These are phyloP conservation scores for Quercus dentata DNA, from an alignment of 306 rosid genomes.

Conservation along the genomic window DNA sequence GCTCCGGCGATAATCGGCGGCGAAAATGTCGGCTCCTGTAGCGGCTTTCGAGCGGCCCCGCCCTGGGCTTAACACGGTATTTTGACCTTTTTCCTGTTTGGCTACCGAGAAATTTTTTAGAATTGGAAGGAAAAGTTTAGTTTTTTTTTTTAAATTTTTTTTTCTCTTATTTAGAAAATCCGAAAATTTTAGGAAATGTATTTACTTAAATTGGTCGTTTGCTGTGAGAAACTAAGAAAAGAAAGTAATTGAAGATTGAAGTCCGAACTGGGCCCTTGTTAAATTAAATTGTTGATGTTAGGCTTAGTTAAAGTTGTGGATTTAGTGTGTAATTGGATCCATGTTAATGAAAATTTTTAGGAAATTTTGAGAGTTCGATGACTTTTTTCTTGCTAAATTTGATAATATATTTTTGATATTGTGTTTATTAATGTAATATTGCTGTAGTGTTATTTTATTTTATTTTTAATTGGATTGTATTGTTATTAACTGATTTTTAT, in stretches of 20 bases:
- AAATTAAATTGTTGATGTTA: neutral
- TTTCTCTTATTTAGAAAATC: neutral
- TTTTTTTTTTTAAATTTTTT: neutral
- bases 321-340: slow-evolving; percentile 8
- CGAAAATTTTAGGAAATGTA: neutral
- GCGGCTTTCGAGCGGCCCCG: slow-evolving; percentile 90
- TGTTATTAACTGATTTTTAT: neutral
- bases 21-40: slow-evolving; percentile 82
- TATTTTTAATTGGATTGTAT: neutral
- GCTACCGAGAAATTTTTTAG: slow-evolving; percentile 26
- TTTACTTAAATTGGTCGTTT: neutral
- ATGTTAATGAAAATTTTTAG: neutral
- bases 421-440: neutral
- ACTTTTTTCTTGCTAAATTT: neutral
- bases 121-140: neutral
- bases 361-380: neutral
- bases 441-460: neutral
- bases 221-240: neutral
- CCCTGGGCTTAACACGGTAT: slow-evolving; percentile 78
- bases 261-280: neutral
- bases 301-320: neutral
- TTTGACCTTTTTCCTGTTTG: slow-evolving; percentile 13
- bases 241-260: neutral
- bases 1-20: slow-evolving; percentile 29
- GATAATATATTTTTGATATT: neutral